phyloP scores from a whole-genome alignment of 192 early-diverging fungal species.

The Rhizophagus clarus region DNA sequence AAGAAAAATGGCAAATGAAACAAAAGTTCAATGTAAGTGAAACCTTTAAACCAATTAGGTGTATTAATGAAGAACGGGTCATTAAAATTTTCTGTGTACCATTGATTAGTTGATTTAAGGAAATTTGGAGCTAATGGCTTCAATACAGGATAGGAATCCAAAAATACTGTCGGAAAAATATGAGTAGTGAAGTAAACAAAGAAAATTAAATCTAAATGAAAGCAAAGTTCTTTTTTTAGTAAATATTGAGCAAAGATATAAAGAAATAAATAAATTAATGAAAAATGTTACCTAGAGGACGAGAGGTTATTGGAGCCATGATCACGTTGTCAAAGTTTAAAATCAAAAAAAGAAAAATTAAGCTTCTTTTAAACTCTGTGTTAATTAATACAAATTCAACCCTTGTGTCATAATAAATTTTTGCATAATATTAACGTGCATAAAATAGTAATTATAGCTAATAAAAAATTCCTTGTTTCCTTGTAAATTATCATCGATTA shows the following conservation, averaged over 20 bases:
- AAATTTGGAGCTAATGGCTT: conserved; percentile 40
- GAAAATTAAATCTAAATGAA: conserved; percentile 53
- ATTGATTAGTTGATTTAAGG: conserved; percentile 39
- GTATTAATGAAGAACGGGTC: conserved; percentile 64
- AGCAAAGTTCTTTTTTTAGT: neutral
- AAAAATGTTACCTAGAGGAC: neutral
- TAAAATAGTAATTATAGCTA: neutral
- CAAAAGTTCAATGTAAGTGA: conserved; percentile 60
- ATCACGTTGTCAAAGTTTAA: neutral
- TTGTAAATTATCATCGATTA: neutral
- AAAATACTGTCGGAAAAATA: conserved; percentile 66
- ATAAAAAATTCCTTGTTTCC: neutral
- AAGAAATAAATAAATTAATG: neutral
- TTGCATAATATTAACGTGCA: neutral
- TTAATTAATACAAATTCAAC: no score
- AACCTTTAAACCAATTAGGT: conserved; percentile 65
- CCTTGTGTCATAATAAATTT: neutral
- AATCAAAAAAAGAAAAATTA: no score
- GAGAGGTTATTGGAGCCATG: neutral
- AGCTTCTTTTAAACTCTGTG: no score
- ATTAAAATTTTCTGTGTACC: conserved; percentile 52
- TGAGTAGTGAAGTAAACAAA: conserved; percentile 70
- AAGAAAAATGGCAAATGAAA: conserved; percentile 76
- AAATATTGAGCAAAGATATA: neutral
- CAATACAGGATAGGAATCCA: conserved; percentile 62